Conservation (phyloP, 2,329 filamentous ascomycete species). For the Orbilia ellipsospora region DNA sequence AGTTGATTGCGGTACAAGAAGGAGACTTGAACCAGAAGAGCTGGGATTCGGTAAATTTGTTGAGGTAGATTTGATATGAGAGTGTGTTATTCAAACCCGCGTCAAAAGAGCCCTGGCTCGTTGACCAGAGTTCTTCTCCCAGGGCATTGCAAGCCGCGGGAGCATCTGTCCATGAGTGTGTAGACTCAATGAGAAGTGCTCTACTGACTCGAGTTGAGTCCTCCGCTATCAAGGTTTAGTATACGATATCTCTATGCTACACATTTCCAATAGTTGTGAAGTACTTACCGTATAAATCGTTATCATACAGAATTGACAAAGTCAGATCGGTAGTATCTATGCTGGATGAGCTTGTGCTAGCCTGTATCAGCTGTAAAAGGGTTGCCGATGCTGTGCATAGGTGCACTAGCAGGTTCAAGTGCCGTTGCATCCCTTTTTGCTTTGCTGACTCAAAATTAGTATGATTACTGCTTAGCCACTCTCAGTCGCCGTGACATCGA, state of each 20-base stretch:
- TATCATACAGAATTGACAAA: constrained; percentile 28
- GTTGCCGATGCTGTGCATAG: background rate
- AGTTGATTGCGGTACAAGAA: constrained; percentile 59
- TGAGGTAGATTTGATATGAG: constrained; percentile 62
- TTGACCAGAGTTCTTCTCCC: constrained; percentile 27
- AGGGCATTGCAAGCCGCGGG: constrained; percentile 15
- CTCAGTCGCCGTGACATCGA: no score
- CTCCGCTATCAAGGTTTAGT: constrained; percentile 4
- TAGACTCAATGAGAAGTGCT: constrained; percentile 33
- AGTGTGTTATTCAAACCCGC: constrained; percentile 55
- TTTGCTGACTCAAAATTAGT: no score
- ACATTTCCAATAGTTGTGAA: background rate
- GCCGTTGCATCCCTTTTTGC: no score
- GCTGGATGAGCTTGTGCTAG: background rate
- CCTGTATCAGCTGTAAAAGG: background rate
- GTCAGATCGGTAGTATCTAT: constrained; percentile 13
- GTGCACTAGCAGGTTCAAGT: no score
- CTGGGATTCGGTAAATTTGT: constrained; percentile 57
- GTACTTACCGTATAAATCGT: constrained; percentile 27
- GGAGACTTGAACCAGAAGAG: constrained; percentile 62
- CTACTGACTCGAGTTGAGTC: constrained; percentile 6
- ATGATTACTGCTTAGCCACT: no score
- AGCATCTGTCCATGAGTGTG: constrained; percentile 23
- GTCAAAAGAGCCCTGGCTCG: constrained; percentile 11
- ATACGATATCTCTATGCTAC: background rate